Base-by-base conservation (phyloP, 345 rosid species). In the Euphorbia peplus region DNA sequence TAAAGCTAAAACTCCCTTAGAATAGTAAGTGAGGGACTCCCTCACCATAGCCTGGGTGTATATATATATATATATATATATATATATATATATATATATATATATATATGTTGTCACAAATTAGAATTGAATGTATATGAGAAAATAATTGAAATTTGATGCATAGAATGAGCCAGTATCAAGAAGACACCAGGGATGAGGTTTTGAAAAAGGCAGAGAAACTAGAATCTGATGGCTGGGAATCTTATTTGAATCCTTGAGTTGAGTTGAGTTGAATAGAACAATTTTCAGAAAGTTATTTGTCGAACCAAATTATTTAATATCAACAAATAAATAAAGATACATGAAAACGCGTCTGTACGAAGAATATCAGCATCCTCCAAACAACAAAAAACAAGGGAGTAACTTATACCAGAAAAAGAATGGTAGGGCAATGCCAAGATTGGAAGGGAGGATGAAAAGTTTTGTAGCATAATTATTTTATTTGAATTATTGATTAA, bases 151-250 rank as follows among this genome's bases (percentile, higher is more conserved):
- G 19, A 57, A 25, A 5, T 18, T 50, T 8, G 15, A 16, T 56
- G 67, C 83, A 67, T 85, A 95, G 96, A 82, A 86, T 95, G 93
- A 88, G 81, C 62, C 99, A 91, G 77, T 91, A 87, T 85, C 92
- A 83, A 70, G 92, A 90, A 82, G 93, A 90, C 78, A 81, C 85
- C 41, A 87, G 86, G 77, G 84, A 90, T 8, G 87, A 85, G 50
- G 96, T 91, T 63, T 3, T 88, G 73, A 76, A 61, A 48, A 95
- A 88, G 76, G 96, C 93, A 32, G 88, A 88, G 66, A 92, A 85
- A 76, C 79, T 90, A 70, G 83, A 79, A 50, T 79, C 56, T 57
- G 79, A 83, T 69, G 93, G 97, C 26, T 95, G 95, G 90, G 92
- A 87, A 80, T 82, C 90, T 8, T 88, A 90, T 72, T 59, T 58